Conservation (phyloP, 495 filamentous ascomycete genomes). For the Neurospora terricola region DNA sequence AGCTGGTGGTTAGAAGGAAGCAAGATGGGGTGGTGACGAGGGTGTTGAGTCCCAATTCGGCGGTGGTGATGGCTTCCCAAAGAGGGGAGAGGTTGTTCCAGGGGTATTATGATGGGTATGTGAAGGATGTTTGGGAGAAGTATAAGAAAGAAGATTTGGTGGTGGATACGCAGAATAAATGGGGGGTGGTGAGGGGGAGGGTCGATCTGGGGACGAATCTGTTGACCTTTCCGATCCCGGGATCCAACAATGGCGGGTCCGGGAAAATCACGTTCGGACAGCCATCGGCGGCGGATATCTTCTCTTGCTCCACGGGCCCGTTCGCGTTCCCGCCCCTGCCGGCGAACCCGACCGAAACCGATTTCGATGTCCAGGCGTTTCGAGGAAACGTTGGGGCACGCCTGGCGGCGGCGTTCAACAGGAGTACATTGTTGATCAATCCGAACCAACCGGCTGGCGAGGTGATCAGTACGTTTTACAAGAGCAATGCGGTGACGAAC, state of each 20-base stretch:
- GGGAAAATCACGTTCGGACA: conserved; percentile 34
- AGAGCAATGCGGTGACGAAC: conserved; percentile 46
- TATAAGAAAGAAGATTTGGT: conserved; percentile 41
- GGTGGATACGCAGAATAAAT: conserved; percentile 53
- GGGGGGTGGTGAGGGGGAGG: conserved; percentile 38
- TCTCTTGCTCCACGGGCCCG: conserved; percentile 55
- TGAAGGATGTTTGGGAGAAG: conserved; percentile 52
- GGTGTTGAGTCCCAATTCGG: conserved; percentile 57
- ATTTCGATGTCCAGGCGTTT: not conserved
- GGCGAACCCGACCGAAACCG: conserved; percentile 21
- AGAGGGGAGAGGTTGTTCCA: conserved; percentile 40
- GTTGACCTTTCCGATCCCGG: conserved; percentile 37
- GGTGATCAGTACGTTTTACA: conserved; percentile 40
- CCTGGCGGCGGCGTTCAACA: conserved; percentile 58
- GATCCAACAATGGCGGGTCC: conserved; percentile 19
- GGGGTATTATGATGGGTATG: conserved; percentile 54
- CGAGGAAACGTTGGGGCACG: conserved; percentile 49
- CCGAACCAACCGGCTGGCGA: conserved; percentile 41
- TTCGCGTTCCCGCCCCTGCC: conserved; percentile 44
- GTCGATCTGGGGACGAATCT: conserved; percentile 30
- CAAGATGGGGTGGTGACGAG: conserved; percentile 16
- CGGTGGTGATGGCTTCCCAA: conserved; percentile 28
- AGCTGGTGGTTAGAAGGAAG: conserved; percentile 40
- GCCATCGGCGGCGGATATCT: conserved; percentile 55
- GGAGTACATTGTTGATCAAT: conserved; percentile 48